phyloP scores from a whole-genome alignment of 371 early-diverging fungal species.

The Syncephalastrum racemosum region DNA sequence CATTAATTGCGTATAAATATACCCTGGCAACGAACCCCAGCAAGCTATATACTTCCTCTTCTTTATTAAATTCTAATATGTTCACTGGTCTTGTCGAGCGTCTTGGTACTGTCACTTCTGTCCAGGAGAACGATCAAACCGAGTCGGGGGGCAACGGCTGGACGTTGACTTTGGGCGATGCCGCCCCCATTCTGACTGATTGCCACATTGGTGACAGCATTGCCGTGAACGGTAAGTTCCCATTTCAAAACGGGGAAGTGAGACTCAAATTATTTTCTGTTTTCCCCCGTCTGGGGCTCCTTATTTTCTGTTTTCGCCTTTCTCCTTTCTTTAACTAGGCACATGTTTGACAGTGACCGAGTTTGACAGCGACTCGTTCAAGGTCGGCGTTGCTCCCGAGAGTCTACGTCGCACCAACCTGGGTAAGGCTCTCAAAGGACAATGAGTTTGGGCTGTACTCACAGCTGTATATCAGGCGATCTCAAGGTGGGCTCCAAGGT shows the following conservation, averaged over 20 bases:
- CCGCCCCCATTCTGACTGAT: slow-evolving; percentile 73
- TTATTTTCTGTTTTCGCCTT: neutral
- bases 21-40: too few species aligned
- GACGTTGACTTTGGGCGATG: slow-evolving; percentile 78
- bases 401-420: slow-evolving; percentile 89
- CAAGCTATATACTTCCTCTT: neutral
- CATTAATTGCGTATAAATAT: too few species aligned
- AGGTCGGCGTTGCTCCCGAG: slow-evolving; percentile 92
- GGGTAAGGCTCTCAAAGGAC: slow-evolving; percentile 50
- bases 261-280: neutral
- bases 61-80: slow-evolving; percentile 49
- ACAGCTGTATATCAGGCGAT: slow-evolving; percentile 46
- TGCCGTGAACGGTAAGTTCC: slow-evolving; percentile 79
- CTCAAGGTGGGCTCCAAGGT: slow-evolving; percentile 79
- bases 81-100: slow-evolving; percentile 96
- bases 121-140: slow-evolving; percentile 66
- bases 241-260: too few species aligned
- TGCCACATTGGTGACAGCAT: slow-evolving; percentile 95
- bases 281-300: neutral
- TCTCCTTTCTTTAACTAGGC: slow-evolving; percentile 43
- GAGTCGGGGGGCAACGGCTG: slow-evolving; percentile 86
- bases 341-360: slow-evolving; percentile 96
- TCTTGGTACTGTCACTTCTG: slow-evolving; percentile 76
- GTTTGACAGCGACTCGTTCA: slow-evolving; percentile 79
- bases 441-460: neutral